Conservation (phyloP, 176 grass and related monocot genomes). For the Cymbopogon citratus region DNA sequence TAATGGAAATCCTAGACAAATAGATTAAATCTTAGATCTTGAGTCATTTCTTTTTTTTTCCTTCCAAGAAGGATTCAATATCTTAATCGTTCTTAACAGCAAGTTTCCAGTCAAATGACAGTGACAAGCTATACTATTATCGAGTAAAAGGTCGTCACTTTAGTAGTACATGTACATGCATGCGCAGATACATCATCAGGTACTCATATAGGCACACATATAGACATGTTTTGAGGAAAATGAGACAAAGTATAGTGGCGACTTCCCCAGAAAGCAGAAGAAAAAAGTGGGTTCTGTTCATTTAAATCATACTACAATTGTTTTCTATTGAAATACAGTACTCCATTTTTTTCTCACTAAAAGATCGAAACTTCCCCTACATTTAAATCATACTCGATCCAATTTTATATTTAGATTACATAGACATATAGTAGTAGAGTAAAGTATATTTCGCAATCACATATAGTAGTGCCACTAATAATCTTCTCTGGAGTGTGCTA, state of each 20-base stretch:
- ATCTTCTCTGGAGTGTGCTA: neutral
- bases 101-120: constrained; percentile 49
- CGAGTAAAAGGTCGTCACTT: constrained; percentile 38
- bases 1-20: constrained; percentile 49
- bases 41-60: constrained; percentile 34
- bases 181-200: constrained; percentile 21
- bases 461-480: neutral
- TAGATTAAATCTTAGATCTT: constrained; percentile 53
- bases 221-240: constrained; percentile 35
- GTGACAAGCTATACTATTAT: constrained; percentile 35
- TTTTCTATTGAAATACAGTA: constrained; percentile 22
- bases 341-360: neutral
- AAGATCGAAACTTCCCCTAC: constrained; percentile 25
- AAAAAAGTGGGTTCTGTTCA: constrained; percentile 38
- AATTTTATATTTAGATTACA: neutral
- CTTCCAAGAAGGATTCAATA: neutral
- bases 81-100: constrained; percentile 25
- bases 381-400: neutral
- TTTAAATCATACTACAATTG: constrained; percentile 29
- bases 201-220: constrained; percentile 20
- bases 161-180: constrained; percentile 35
- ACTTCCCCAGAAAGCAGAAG: constrained; percentile 39
- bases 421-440: neutral
- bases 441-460: constrained; percentile 6
- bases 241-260: constrained; percentile 59